These are phyloP conservation scores for Pelargonium fulgidum DNA, from an alignment of 441 rosid species.

Conservation along the genomic window DNA sequence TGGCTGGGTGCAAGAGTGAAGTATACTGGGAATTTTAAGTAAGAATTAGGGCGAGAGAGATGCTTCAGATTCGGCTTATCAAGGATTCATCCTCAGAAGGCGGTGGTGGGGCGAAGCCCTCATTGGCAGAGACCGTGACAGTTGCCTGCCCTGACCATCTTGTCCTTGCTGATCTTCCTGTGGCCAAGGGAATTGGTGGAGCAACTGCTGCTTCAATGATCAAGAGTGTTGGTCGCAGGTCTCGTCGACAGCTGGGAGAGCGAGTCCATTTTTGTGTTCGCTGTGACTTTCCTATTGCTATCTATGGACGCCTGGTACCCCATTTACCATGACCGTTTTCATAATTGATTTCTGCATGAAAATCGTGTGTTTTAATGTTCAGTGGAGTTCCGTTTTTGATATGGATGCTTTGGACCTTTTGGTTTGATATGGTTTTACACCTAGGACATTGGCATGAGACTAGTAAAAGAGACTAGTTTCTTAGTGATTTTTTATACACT, in stretches of 20 bases:
- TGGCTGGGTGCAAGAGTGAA: not conserved
- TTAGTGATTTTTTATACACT: no score
- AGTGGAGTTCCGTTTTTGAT: no score
- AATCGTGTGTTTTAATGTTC: not conserved
- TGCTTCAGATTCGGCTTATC: conserved; percentile 79
- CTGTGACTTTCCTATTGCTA: conserved; percentile 87
- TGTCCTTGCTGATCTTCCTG: conserved; percentile 92
- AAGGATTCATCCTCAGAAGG: conserved; percentile 52
- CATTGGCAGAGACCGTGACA: conserved; percentile 63
- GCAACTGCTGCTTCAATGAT: conserved; percentile 52
- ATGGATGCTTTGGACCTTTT: no score
- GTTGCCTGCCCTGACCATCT: conserved; percentile 95
- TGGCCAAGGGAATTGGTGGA: conserved; percentile 85
- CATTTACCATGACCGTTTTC: not conserved
- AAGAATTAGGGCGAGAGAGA: conserved; percentile 16
- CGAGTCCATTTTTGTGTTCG: conserved; percentile 94
- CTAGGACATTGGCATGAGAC: no score
- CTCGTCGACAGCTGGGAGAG: conserved; percentile 92
- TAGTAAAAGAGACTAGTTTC: no score
- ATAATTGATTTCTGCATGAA: not conserved
- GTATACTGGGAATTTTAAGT: not conserved
- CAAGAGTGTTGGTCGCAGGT: conserved; percentile 73
- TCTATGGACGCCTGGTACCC: conserved; percentile 84
- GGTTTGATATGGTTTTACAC: no score
- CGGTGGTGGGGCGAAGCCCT: conserved; percentile 40